Percentiles rank a stretch among this genome's conserved stretches.
Evolutionary conservation across 2,329 filamentous ascomycete species (phyloP).

Genomic region (Colletotrichum spaethianum): DNA sequence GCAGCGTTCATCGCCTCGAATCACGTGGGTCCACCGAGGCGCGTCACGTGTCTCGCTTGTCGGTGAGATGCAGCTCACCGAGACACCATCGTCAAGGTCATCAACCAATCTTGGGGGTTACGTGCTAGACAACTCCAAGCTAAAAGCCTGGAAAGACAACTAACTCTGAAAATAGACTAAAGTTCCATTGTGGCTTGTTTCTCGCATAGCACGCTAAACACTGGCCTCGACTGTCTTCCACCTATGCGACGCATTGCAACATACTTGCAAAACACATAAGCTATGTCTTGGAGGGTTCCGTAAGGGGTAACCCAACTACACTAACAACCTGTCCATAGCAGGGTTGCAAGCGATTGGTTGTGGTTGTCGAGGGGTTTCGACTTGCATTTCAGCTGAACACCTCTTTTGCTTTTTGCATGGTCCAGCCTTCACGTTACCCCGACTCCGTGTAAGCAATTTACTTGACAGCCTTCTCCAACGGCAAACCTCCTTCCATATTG

Average conservation of each 20-base stretch:
- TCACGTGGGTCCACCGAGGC: slow-evolving; percentile 3
- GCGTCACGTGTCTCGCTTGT: slow-evolving; percentile 39
- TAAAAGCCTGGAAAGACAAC: no score
- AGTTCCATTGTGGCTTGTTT: neutral
- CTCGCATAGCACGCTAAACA: neutral
- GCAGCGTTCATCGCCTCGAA: slow-evolving; percentile 9
- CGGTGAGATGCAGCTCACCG: slow-evolving; percentile 31
- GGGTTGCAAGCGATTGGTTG: slow-evolving; percentile 14
- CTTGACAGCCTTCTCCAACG: neutral
- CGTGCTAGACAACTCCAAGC: neutral
- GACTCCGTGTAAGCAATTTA: slow-evolving; percentile 26
- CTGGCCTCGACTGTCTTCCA: neutral
- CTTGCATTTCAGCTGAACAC: slow-evolving; percentile 34
- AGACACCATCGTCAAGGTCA: slow-evolving; percentile 22
- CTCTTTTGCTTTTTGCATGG: slow-evolving; percentile 17
- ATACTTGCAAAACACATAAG: slow-evolving; percentile 1
- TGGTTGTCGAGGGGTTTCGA: neutral
- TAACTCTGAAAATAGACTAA: neutral
- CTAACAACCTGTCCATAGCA: neutral
- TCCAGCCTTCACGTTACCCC: slow-evolving; percentile 17
- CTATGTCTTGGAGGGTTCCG: neutral
- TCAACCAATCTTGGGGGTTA: neutral
- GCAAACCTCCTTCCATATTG: slow-evolving; percentile 12
- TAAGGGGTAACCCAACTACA: neutral
- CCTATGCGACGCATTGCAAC: slow-evolving; percentile 4